Evolutionary conservation across 768 basidiomycete genomes (phyloP), one percentile per base, ranked within the genome.

Genomic region (Suillus bovinus): DNA sequence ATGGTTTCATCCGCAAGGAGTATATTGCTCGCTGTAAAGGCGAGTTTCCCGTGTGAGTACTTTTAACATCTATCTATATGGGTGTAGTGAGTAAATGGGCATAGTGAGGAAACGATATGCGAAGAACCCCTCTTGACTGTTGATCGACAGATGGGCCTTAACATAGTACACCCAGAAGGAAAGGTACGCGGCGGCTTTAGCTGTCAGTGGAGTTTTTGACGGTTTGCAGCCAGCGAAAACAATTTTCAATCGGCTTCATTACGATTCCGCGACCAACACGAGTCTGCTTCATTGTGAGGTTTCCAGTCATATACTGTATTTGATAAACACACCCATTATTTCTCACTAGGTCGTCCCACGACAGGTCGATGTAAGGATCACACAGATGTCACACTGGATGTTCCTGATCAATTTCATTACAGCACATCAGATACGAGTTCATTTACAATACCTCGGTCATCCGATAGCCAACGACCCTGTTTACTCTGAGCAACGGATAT

Each of bases 341-440:
- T 36, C 31, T 29, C 60, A 50, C 22, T 60, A 94, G 93, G 93
- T 75, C 85, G 83, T 69, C 96, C 96, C 3, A 77, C 91, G 61
- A 99, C 97, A 6, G 96, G 96, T 54, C 84, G 96, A 66, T 97
- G 95, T 96, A 77, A 71, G 93, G 29, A 49, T 24, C 33, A 60
- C 27, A 27, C 13, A 42, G 20, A 41, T 52, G 27, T 2, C 39
- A 24, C 3, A 16, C 14, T 50, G 34, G 22, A 64, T 47, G 14
- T 36, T 38, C 10, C 34, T 59, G 14, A 33, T 56, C 57, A 50
- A 61, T 62, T 65, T 46, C 16, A 58, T 68, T 61, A 47, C 66
- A 97, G 95, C 97, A 0, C 97, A 99, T 77, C 97, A 99, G 75
- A 92, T 99, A 62, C 85, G 97, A 56, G 96, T 99, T 4, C 97